Evolutionary conservation across 2,329 filamentous ascomycete species (phyloP).

Genomic region (Fusarium ramigenum): DNA sequence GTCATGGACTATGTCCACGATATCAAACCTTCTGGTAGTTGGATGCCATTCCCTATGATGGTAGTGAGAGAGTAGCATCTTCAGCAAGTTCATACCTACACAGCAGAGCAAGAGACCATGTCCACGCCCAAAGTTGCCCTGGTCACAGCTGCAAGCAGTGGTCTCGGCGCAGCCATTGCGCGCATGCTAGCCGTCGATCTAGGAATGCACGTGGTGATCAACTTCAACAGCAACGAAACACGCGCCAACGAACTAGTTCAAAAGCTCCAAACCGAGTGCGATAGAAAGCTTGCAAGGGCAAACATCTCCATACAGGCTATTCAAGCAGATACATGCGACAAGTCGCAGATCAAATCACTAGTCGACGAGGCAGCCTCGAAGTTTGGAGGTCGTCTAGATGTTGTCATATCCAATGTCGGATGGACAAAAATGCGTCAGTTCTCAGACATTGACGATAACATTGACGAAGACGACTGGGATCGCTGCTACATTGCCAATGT

Average conservation of each 20-base stretch:
- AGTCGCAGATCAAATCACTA: constrained; percentile 44
- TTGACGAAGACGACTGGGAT: constrained; percentile 69
- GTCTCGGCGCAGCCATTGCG: constrained; percentile 75
- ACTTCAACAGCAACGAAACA: constrained; percentile 71
- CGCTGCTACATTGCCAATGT: constrained; percentile 69
- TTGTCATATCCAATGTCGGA: constrained; percentile 79
- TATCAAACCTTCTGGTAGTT: no score
- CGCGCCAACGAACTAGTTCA: constrained; percentile 67
- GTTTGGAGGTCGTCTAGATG: constrained; percentile 71
- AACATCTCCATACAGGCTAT: constrained; percentile 53
- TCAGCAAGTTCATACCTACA: no score
- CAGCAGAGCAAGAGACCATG: neutral
- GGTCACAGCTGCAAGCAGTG: constrained; percentile 67
- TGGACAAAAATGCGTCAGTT: constrained; percentile 61
- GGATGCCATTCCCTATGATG: no score
- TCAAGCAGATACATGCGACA: constrained; percentile 61
- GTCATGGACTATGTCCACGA: no score
- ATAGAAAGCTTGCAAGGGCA: neutral
- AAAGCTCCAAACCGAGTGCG: constrained; percentile 56
- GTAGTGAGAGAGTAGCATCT: no score
- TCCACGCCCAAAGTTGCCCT: constrained; percentile 45
- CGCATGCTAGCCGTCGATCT: constrained; percentile 71
- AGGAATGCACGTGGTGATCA: constrained; percentile 76
- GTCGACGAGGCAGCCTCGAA: constrained; percentile 66
- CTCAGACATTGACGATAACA: constrained; percentile 60